phyloP scores from a whole-genome alignment of 2,329 filamentous ascomycete species.

The Sclerotinia spermophila region DNA sequence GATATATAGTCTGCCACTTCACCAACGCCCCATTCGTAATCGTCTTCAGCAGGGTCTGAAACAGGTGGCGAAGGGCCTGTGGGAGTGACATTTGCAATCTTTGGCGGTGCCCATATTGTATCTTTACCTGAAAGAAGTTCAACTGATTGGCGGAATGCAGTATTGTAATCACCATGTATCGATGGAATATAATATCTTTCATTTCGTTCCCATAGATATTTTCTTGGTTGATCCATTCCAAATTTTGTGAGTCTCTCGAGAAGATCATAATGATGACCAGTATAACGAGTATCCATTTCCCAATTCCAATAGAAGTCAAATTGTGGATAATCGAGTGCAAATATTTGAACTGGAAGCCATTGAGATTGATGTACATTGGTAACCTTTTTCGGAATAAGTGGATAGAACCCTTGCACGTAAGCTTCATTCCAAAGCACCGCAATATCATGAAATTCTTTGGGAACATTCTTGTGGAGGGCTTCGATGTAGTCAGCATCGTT shows the following conservation, averaged over 20 bases:
- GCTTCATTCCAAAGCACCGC: conserved; percentile 71
- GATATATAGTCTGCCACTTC: conserved; percentile 66
- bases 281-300: conserved; percentile 79
- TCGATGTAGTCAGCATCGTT: conserved; percentile 56
- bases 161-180: conserved; percentile 62
- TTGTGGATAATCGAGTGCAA: conserved; percentile 70
- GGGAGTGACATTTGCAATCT: conserved; percentile 57
- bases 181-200: conserved; percentile 70
- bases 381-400: conserved; percentile 57
- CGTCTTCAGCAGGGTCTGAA: conserved; percentile 55
- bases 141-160: conserved; percentile 63
- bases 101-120: conserved; percentile 59
- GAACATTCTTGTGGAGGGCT: conserved; percentile 60
- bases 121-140: conserved; percentile 40
- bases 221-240: conserved; percentile 64
- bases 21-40: conserved; percentile 72
- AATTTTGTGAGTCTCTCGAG: conserved; percentile 63
- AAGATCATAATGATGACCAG: conserved; percentile 78
- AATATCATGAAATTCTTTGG: conserved; percentile 66
- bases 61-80: conserved; percentile 62
- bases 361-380: conserved; percentile 34
- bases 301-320: conserved; percentile 62
- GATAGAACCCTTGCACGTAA: conserved; percentile 74
- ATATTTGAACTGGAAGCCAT: conserved; percentile 68
- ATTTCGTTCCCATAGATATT: conserved; percentile 70